Evolutionary conservation across 768 basidiomycete genomes (phyloP), one percentile per base, ranked within the genome.

Genomic region (Phaffia australis): DNA sequence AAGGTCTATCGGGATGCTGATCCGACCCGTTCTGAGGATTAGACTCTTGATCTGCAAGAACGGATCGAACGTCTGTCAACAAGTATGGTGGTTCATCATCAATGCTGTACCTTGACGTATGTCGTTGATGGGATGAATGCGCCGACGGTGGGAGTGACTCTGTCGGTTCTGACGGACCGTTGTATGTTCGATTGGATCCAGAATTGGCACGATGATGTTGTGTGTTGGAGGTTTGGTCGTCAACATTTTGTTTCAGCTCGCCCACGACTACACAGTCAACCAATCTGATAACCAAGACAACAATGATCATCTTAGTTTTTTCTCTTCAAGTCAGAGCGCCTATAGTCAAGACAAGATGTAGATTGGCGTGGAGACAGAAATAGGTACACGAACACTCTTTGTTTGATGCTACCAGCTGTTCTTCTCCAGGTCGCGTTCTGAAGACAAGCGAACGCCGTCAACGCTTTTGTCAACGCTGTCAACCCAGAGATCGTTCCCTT

Each of bases 391-490:
- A 51, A 76, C 73, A 75, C 73, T 29, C 71, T 73, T 66, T 76
- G 63, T 60, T 75, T 74, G 57, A 74, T 56, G 56, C 69, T 69
- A 56, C 71, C 69, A 14, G 72, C 66, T 18, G 72, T 75, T 19
- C 76, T 66, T 19, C 73, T 70, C 71, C 74, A 75, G 25, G 78
- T 79, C 25, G 74, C 74, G 1, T 67, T 71, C 64, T 79, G 78
- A 7, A 79, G 69, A 63, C 75, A 77, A 1, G 75, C 75, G 69
- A 76, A 79, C 1, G 77, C 77, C 8, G 77, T 77, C 55, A 79
- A 55, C 14, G 77, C 75, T 61, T 75, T 79, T 3, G 78, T 79
- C 60, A 78, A 66, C 2, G 74, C 76, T 14, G 74, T 68, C 23
- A 77, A 54, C 42, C 66, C 72, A 18, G 72, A 61, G 0, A 76